Evolutionary conservation across 768 basidiomycete genomes (phyloP).

Genomic region (Inosperma sp.): DNA sequence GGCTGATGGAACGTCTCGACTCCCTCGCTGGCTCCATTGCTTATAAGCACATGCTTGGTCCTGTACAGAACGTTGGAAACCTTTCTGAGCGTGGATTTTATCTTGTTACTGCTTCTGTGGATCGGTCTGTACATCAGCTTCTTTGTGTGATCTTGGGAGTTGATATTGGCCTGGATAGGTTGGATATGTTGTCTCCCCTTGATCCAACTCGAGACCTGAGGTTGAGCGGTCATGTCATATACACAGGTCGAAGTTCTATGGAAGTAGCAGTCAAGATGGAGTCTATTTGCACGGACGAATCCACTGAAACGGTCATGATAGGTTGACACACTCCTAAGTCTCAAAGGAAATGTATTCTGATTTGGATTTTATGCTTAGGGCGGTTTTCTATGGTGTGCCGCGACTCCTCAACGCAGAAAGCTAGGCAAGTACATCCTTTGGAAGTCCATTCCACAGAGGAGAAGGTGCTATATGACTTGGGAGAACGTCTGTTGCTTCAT

Average conservation of each 20-base stretch:
- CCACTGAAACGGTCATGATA: slow-evolving; percentile 60
- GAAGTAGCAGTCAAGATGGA: slow-evolving; percentile 88
- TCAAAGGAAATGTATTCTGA: not conserved
- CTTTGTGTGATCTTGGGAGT: not conserved
- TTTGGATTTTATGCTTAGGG: slow-evolving; percentile 38
- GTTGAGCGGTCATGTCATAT: slow-evolving; percentile 77
- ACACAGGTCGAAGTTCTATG: slow-evolving; percentile 72
- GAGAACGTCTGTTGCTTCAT: slow-evolving; percentile 48
- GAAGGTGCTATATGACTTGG: slow-evolving; percentile 54
- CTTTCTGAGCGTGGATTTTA: slow-evolving; percentile 68
- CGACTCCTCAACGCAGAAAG: slow-evolving; percentile 60
- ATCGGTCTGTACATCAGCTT: slow-evolving; percentile 43
- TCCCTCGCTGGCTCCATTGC: slow-evolving; percentile 81
- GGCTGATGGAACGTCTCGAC: slow-evolving; percentile 77
- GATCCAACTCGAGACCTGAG: slow-evolving; percentile 62
- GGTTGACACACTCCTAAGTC: slow-evolving; percentile 34
- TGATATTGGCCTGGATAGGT: slow-evolving; percentile 30
- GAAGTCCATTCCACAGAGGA: slow-evolving; percentile 59
- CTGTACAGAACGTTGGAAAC: slow-evolving; percentile 50
- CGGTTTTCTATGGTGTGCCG: slow-evolving; percentile 90
- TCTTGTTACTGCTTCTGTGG: slow-evolving; percentile 79
- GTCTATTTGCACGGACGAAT: slow-evolving; percentile 42
- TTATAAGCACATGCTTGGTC: slow-evolving; percentile 78
- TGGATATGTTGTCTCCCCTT: slow-evolving; percentile 63
- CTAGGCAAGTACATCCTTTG: slow-evolving; percentile 61